Base-by-base conservation (phyloP, 805 yeast species). In the Metschnikowia baotianmanensis region DNA sequence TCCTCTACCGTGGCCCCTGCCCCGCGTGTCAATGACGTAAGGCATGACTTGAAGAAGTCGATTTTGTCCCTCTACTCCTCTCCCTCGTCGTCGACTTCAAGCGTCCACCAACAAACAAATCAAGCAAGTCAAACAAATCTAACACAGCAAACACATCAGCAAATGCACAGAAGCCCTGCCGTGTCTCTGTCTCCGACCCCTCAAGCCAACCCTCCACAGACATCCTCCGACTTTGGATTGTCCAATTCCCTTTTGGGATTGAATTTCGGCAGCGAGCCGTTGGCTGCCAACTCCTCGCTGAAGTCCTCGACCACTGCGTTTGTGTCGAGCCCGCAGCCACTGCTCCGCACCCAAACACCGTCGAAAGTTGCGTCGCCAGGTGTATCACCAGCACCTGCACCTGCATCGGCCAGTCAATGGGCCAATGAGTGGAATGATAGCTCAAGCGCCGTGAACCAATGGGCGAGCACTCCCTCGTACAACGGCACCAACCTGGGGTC, bases 31-130 rank as follows among this genome's bases (percentile, higher is more conserved):
- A 40, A 31, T 13, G 40, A 41, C 54, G 40, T 41, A 16, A 28
- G 52, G 24, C 31, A 17, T 3, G 97, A 91, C 56, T 73, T 93
- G 61, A 93, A 93, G 58, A 87, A 87, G 65, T 87, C 96, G 1
- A 93, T 93, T 45, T 66, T 93, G 44, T 88, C 97, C 18, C 72
- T 93, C 38, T 93, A 93, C 61, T 78, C 95, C 1, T 76, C 71
- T 11, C 73, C 73, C 15, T 61, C 72, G 1, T 61, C 86, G 2
- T 85, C 83, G 16, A 63, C 69, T 15, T 61, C 66, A 9, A 43
- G 48, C 22, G 41, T 46, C 6, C 45, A 43, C 36, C 31, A 17
- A 3, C 45, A 32, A 18, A n/a, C n/a, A n/a, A n/a, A n/a, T n/a
- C n/a, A n/a, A n/a, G n/a, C n/a, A n/a, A n/a, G n/a, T n/a, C n/a